These are phyloP conservation scores for Zychaea mexicana DNA, from an alignment of 371 early-diverging fungal species.

Conservation along the genomic window DNA sequence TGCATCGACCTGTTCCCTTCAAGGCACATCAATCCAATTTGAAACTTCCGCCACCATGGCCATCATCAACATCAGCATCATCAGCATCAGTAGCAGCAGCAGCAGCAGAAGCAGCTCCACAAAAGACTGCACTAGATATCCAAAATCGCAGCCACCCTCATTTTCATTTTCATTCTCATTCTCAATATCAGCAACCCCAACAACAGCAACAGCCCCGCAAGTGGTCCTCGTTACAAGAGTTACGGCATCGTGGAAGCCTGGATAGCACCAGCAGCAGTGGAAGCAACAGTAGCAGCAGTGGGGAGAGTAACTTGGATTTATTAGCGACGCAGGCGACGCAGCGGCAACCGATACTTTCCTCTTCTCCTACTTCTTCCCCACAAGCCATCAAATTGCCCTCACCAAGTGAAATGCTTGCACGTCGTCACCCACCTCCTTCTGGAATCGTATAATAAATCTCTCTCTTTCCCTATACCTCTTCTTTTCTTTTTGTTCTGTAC, in stretches of 20 bases:
- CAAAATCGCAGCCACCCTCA: no score
- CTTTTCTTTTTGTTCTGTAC: background rate
- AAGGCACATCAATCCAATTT: constrained; percentile 2
- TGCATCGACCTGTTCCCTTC: constrained; percentile 6
- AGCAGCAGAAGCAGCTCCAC: constrained; percentile 1
- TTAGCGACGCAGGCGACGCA: constrained; percentile 47
- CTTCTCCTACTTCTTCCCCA: constrained; percentile 20
- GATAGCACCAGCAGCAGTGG: constrained; percentile 1
- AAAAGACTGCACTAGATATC: no score
- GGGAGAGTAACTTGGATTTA: constrained; percentile 31
- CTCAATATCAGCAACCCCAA: background rate
- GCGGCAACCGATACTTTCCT: constrained; percentile 27
- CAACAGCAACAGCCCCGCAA: constrained; percentile 7
- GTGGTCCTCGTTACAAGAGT: constrained; percentile 9
- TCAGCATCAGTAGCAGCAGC: background rate
- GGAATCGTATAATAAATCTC: constrained; percentile 7
- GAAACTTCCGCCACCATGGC: constrained; percentile 8
- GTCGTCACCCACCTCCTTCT: constrained; percentile 11
- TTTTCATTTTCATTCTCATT: no score
- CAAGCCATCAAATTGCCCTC: constrained; percentile 10
- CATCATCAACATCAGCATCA: background rate
- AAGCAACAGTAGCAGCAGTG: background rate
- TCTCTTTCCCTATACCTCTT: background rate
- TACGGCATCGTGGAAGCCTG: background rate
- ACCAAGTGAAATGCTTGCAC: constrained; percentile 20